Evolutionary conservation across 768 basidiomycete genomes (phyloP).

Genomic region (Boletus coccyginus): DNA sequence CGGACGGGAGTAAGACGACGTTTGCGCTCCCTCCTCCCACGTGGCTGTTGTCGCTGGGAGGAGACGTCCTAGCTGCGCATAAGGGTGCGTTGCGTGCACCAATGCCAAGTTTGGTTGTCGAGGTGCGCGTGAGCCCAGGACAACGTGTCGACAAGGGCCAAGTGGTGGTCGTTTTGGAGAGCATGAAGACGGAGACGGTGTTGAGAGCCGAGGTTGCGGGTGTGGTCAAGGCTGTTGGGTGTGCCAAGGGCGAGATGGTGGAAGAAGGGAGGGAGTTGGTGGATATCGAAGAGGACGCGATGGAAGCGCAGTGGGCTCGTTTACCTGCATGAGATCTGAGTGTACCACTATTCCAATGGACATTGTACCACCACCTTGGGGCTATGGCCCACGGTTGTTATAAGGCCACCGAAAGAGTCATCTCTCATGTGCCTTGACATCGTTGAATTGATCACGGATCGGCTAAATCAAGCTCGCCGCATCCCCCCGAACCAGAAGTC

Average conservation of each 20-base stretch:
- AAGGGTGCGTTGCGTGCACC: slow-evolving; percentile 76
- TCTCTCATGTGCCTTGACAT: too few species aligned
- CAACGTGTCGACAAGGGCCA: slow-evolving; percentile 81
- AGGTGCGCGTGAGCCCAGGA: slow-evolving; percentile 75
- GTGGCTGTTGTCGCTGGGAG: slow-evolving; percentile 69
- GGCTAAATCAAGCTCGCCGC: too few species aligned
- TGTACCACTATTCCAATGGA: background rate
- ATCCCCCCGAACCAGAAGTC: too few species aligned
- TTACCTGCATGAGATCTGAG: background rate
- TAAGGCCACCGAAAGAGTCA: too few species aligned
- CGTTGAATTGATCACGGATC: too few species aligned
- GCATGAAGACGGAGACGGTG: slow-evolving; percentile 97
- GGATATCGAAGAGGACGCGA: slow-evolving; percentile 50
- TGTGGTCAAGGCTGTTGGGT: slow-evolving; percentile 67
- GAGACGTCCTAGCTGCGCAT: slow-evolving; percentile 49
- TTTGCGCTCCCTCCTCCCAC: slow-evolving; percentile 65
- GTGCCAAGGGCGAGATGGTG: slow-evolving; percentile 87
- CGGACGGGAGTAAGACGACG: slow-evolving; percentile 56
- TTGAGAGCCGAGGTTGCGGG: slow-evolving; percentile 70
- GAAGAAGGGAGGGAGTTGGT: slow-evolving; percentile 82
- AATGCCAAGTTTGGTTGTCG: slow-evolving; percentile 93
- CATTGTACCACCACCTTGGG: background rate
- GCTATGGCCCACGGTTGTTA: too few species aligned
- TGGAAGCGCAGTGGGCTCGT: slow-evolving; percentile 6
- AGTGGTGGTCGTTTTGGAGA: slow-evolving; percentile 81